Percentiles rank a stretch among this genome's conserved stretches.
These are phyloP conservation scores for Lachancea lanzarotensis DNA, from an alignment of 805 yeast genomes.

Conservation along the genomic window DNA sequence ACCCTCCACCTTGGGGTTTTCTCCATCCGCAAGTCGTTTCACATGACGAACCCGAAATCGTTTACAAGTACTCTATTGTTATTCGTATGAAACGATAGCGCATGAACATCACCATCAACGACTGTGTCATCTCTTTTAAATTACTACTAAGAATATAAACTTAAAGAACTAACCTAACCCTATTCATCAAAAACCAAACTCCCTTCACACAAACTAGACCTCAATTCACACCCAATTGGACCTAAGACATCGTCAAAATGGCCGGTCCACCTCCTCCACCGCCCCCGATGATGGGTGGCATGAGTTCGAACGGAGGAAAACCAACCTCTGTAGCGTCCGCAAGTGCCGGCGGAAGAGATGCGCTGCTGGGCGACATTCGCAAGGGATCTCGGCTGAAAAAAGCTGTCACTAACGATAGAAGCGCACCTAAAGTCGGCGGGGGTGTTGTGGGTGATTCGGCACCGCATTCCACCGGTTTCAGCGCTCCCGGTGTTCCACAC, in stretches of 20 bases:
- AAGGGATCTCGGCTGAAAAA: conserved; percentile 59
- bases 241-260: conserved; percentile 18
- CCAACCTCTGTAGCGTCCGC: conserved; percentile 27
- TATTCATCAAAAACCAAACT: neutral
- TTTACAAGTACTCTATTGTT: no score
- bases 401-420: conserved; percentile 60
- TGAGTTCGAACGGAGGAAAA: conserved; percentile 29
- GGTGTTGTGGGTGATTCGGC: conserved; percentile 11
- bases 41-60: no score
- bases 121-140: no score
- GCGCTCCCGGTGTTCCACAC: conserved; percentile 26
- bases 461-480: neutral
- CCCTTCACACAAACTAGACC: neutral
- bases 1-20: no score
- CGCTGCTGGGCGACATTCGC: conserved; percentile 74
- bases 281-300: conserved; percentile 48
- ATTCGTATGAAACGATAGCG: no score
- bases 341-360: conserved; percentile 41
- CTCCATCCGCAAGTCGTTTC: no score
- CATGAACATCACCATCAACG: no score
- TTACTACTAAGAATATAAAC: no score
- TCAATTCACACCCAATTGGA: neutral
- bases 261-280: conserved; percentile 45
- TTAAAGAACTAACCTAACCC: no score
- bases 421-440: conserved; percentile 49